Base-by-base conservation (phyloP, 352 stramenopile species). In the Pythium dissotocum region DNA sequence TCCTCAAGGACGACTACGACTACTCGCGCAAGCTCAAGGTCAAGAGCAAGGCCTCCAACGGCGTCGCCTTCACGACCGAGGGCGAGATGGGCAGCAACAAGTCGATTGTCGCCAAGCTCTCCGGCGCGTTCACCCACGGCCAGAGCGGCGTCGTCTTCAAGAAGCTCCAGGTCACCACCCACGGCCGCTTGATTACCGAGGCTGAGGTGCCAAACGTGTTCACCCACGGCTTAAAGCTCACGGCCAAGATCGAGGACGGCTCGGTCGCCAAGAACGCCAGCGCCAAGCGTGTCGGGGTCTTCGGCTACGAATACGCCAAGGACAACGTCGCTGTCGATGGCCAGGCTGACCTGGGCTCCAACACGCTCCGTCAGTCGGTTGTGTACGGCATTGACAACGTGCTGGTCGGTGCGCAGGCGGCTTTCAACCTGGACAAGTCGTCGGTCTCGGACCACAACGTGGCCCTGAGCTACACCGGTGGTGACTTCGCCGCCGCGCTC, bases 1-100 rank as follows among this genome's bases (percentile, higher is more conserved):
- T 88, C n/a, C 85, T 95, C 48, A 82, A 82, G 55, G 88, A 96
- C 58, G 88, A 96, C 83, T 96, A 96, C 66, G 88, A 96, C 81
- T 96, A 88, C 79, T 91, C 81, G 57, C 88, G 88, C 75, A 96
- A 96, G 88, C 82, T 96, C 66, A 96, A 96, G 80, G 82, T 96
- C 82, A 96, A 94, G 79, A 96, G 79, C 72, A 96, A 93, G 76
- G 84, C 86, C 36, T 77, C 87, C 30, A 94, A 94, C 73, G 86
- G 88, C 61, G 88, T 96, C 38, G 77, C 72, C 57, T 96, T 96
- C 76, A 95, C 88, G 53, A 96, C 88, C 21, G 88, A 96, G 73
- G 88, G 88, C 59, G 80, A 89, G 46, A 90, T 95, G 81, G 74
- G 75, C 66, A 88, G 78, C 78, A 93, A 94, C 84, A 95, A 95